These are phyloP conservation scores for Rhodosporidiobolus sp. DNA, from an alignment of 768 basidiomycete species.

Conservation along the genomic window DNA sequence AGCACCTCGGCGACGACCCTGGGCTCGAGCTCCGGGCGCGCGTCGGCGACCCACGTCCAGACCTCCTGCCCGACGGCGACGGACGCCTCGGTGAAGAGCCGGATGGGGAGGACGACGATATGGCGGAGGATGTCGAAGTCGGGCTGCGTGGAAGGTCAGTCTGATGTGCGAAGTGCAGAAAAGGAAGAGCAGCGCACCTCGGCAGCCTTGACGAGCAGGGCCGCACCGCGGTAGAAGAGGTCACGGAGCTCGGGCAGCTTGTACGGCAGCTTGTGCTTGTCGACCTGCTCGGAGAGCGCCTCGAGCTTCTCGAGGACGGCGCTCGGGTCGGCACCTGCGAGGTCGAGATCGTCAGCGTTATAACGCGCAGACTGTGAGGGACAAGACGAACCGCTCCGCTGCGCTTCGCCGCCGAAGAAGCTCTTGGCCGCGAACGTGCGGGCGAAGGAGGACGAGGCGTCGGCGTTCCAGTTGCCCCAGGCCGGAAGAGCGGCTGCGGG, in stretches of 20 bases:
- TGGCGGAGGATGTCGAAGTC: constrained; percentile 82
- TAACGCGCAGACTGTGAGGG: background rate
- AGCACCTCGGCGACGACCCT: constrained; percentile 79
- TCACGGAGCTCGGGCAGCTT: constrained; percentile 79
- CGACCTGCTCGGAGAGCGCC: constrained; percentile 61
- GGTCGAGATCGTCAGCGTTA: background rate
- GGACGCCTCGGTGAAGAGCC: constrained; percentile 79
- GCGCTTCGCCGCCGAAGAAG: constrained; percentile 57
- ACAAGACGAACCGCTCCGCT: constrained; percentile 8
- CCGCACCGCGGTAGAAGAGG: constrained; percentile 79
- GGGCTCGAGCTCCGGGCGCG: constrained; percentile 76
- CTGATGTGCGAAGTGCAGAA: background rate
- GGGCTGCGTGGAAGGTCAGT: constrained; percentile 55
- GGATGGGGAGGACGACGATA: constrained; percentile 81
- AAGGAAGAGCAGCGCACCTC: constrained; percentile 53
- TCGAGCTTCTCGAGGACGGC: constrained; percentile 65
- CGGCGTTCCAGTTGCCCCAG: constrained; percentile 62
- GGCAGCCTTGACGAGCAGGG: constrained; percentile 67
- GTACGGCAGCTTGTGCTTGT: constrained; percentile 65
- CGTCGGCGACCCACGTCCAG: constrained; percentile 93
- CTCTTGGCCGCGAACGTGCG: constrained; percentile 85
- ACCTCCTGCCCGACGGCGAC: constrained; percentile 84
- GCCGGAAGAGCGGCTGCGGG: constrained; percentile 47
- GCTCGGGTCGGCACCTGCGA: background rate
- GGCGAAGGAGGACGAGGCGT: constrained; percentile 74